Percentiles rank a stretch among this genome's conserved stretches.
These are phyloP conservation scores for Beauveria pseudobassiana DNA, from an alignment of 2,329 filamentous ascomycete species.

Conservation along the genomic window DNA sequence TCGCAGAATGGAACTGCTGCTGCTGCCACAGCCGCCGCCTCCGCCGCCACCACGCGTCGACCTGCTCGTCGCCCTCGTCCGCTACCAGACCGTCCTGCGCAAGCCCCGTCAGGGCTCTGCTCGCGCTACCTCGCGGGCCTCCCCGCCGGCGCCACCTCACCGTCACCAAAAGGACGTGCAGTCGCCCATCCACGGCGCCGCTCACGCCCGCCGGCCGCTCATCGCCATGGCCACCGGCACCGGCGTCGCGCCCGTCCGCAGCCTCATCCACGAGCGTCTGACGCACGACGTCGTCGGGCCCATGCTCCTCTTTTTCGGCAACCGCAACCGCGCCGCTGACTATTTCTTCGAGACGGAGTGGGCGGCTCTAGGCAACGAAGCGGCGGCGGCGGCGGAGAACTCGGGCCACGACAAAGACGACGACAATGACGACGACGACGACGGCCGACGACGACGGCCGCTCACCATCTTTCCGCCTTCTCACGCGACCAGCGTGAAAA, in stretches of 20 bases:
- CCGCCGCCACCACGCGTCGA: slow-evolving; percentile 44
- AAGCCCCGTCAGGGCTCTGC: slow-evolving; percentile 79
- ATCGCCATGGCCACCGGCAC: slow-evolving; percentile 80
- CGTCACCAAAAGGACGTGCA: slow-evolving; percentile 49
- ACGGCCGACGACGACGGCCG: not conserved
- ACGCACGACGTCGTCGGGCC: slow-evolving; percentile 24
- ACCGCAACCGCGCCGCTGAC: slow-evolving; percentile 65
- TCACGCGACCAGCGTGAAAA: slow-evolving; percentile 41
- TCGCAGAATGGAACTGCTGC: not conserved
- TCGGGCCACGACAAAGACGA: not conserved
- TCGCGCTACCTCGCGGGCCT: slow-evolving; percentile 76
- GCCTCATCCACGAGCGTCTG: slow-evolving; percentile 69
- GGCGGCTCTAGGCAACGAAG: slow-evolving; percentile 27
- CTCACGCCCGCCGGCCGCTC: slow-evolving; percentile 44
- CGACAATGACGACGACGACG: no score
- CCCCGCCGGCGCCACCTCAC: slow-evolving; percentile 47
- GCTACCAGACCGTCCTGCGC: slow-evolving; percentile 82
- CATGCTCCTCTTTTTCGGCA: slow-evolving; percentile 73
- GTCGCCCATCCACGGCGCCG: slow-evolving; percentile 32
- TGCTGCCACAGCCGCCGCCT: not conserved
- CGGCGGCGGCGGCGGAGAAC: not conserved
- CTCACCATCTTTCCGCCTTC: slow-evolving; percentile 36
- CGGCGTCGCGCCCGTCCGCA: slow-evolving; percentile 76
- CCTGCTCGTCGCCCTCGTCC: slow-evolving; percentile 78
- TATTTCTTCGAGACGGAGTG: slow-evolving; percentile 80